A percentile compares a stretch with the other conserved stretches of the same genome.
phyloP scores from a whole-genome alignment of 2,329 filamentous ascomycete genomes.

The Fusarium sp. region DNA sequence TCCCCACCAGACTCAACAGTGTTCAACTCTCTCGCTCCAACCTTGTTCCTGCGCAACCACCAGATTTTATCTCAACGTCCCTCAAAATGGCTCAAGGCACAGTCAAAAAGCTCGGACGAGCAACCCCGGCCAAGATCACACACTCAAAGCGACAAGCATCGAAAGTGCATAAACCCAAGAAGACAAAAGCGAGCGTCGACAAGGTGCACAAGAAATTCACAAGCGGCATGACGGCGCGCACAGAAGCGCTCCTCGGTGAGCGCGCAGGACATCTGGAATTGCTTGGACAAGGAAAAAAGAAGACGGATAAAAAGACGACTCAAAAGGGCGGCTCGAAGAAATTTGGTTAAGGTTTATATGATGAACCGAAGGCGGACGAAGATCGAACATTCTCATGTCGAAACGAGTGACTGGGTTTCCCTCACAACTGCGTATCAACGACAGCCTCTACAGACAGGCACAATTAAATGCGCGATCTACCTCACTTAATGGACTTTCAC shows the following conservation, averaged over 20 bases:
- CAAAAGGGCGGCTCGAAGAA: slow-evolving; percentile 62
- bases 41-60: background rate
- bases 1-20: background rate
- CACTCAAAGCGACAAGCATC: slow-evolving; percentile 56
- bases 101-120: slow-evolving; percentile 57
- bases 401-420: background rate
- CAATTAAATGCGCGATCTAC: background rate
- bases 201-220: slow-evolving; percentile 65
- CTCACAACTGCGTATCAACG: background rate
- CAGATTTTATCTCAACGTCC: background rate
- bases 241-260: slow-evolving; percentile 67
- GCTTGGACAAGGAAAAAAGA: slow-evolving; percentile 67
- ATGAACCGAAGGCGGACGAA: background rate
- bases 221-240: slow-evolving; percentile 62
- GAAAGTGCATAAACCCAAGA: slow-evolving; percentile 61
- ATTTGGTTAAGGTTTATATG: slow-evolving; percentile 57
- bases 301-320: slow-evolving; percentile 52
- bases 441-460: background rate
- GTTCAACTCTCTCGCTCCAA: slow-evolving; percentile 48
- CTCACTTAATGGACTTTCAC: background rate
- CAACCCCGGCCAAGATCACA: slow-evolving; percentile 52
- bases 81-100: slow-evolving; percentile 63
- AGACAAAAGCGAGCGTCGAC: slow-evolving; percentile 57
- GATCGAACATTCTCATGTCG: slow-evolving; percentile 1
- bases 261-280: slow-evolving; percentile 68